Percentiles rank a stretch among this genome's conserved stretches.
These are phyloP conservation scores for Echria macrotheca DNA, from an alignment of 495 filamentous ascomycete genomes.

Conservation along the genomic window DNA sequence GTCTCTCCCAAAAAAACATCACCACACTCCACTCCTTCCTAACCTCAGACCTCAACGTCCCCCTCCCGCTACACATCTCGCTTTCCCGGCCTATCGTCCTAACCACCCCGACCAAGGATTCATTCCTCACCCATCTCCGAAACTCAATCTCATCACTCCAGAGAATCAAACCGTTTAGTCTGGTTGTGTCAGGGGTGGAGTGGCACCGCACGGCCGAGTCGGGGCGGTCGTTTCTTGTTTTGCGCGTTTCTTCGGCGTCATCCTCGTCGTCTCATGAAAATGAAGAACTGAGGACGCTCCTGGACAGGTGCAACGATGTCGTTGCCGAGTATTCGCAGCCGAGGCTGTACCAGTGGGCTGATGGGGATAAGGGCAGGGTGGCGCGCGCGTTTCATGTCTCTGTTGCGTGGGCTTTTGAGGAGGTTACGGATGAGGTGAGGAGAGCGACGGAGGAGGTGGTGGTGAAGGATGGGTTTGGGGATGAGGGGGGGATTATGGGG, in stretches of 20 bases:
- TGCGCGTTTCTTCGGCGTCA: conserved; percentile 41
- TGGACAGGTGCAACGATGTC: conserved; percentile 59
- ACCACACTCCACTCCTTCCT: conserved; percentile 55
- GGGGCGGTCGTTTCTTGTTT: conserved; percentile 81
- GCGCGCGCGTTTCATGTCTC: conserved; percentile 68
- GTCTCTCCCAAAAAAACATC: not conserved
- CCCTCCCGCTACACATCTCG: conserved; percentile 85
- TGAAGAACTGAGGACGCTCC: conserved; percentile 57
- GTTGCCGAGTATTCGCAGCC: conserved; percentile 60
- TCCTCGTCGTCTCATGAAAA: conserved; percentile 23
- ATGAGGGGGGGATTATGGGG: too few relatives aligned
- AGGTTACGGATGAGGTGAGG: conserved; percentile 34
- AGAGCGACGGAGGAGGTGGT: conserved; percentile 25
- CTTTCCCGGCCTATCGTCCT: conserved; percentile 72
- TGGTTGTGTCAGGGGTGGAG: conserved; percentile 24
- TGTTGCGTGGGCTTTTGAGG: conserved; percentile 67
- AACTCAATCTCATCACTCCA: conserved; percentile 18
- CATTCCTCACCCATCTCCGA: conserved; percentile 50
- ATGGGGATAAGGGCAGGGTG: conserved; percentile 21
- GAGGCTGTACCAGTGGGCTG: conserved; percentile 53
- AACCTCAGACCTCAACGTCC: conserved; percentile 66
- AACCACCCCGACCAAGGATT: conserved; percentile 56
- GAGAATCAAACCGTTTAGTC: conserved; percentile 32
- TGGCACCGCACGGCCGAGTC: conserved; percentile 53
- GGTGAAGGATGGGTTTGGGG: too few relatives aligned